These are phyloP conservation scores for Microstegium vimineum DNA, from an alignment of 176 grass and related monocot genomes.

Conservation along the genomic window DNA sequence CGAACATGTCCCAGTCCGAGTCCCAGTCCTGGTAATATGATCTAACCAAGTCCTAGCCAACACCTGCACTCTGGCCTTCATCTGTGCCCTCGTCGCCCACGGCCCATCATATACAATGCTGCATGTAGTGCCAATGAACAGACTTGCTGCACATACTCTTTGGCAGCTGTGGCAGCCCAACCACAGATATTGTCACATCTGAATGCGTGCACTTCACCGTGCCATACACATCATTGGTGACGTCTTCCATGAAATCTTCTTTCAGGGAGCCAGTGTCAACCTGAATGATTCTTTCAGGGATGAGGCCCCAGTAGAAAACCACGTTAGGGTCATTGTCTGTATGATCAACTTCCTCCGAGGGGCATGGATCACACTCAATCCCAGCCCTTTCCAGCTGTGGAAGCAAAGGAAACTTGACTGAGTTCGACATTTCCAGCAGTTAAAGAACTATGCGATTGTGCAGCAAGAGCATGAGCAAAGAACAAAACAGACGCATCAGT, in stretches of 20 bases:
- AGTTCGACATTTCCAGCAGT: background rate
- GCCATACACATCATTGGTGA: constrained; percentile 45
- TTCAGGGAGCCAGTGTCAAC: constrained; percentile 23
- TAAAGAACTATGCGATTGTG: background rate
- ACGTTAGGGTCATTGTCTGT: constrained; percentile 32
- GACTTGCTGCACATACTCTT: constrained; percentile 34
- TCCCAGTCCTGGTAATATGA: constrained; percentile 14
- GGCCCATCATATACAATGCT: constrained; percentile 8
- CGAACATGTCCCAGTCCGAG: constrained; percentile 15
- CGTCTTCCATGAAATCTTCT: constrained; percentile 55
- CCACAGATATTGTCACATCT: constrained; percentile 32
- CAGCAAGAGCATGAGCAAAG: background rate
- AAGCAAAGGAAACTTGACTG: background rate
- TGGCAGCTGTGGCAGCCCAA: constrained; percentile 45
- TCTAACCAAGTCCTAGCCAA: constrained; percentile 27
- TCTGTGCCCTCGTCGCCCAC: background rate
- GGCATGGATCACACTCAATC: constrained; percentile 50
- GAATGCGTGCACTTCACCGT: constrained; percentile 32
- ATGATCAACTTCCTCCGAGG: constrained; percentile 52
- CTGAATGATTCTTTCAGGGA: background rate
- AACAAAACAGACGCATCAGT: too few species aligned
- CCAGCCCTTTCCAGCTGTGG: constrained; percentile 47
- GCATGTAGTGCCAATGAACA: background rate
- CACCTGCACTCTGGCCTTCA: background rate
- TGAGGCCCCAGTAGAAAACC: constrained; percentile 62